Base-by-base conservation (phyloP, 2,329 filamentous ascomycete genomes). In the Zasmidium citrigriseum region DNA sequence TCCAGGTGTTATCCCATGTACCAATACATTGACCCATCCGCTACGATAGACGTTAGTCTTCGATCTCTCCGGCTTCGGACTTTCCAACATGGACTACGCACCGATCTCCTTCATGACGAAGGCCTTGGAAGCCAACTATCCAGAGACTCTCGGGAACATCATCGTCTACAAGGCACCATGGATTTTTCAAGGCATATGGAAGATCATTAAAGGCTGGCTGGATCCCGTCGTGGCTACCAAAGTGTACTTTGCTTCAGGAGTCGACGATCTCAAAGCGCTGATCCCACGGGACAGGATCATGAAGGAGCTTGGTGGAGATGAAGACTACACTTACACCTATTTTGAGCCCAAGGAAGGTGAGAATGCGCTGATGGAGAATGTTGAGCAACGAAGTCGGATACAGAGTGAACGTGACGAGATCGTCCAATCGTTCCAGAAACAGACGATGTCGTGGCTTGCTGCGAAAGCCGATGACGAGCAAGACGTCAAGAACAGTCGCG, bases 21-120 rank as follows among this genome's bases (percentile, higher is more conserved):
- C n/a, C n/a, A n/a, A n/a, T n/a, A n/a, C n/a, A n/a, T n/a, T n/a
- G n/a, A n/a, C n/a, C n/a, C n/a, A n/a, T n/a, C n/a, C n/a, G n/a
- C n/a, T n/a, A n/a, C 23, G 58, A 21, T 59, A 96, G 90, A 95
- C 90, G 45, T 86, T 99, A 63, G 78, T 99, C 48, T 99, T 99
- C 71, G 95, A 99, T 74, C 93, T 99, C 90, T 96, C 90, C 9
- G 86, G 88, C 62, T 98, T 98, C 74, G 89, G 89, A n/a, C 82
- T 98, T 78, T 89, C 93, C 16, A 99, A 99, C 76, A 98, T 99
- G 95, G 95, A 99, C 75, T 98, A 98, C 74, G 86, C 90, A 0
- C 93, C 95, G 1, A 91, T 99, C 57, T 98, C 96, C 71, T 99
- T 98, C 78, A 97, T 99, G 89, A 97, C 98, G 75, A 96, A 96